Percentiles rank a stretch among this genome's conserved stretches.
Conservation (phyloP, 768 basidiomycete species). For the Suillus lakei region DNA sequence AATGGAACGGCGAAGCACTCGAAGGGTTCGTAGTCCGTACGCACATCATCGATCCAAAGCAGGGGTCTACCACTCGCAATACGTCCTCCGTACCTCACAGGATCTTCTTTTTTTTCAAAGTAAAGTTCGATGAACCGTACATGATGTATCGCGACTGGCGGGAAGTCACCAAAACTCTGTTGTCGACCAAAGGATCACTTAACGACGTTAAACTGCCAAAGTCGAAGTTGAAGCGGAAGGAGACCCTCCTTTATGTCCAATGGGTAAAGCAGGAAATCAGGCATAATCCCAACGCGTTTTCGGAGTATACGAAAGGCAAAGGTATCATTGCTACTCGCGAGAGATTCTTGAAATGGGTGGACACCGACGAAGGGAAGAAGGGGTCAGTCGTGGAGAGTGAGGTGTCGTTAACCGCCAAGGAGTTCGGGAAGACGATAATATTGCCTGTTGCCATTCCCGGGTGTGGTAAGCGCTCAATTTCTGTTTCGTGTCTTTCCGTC, state of each 20-base stretch:
- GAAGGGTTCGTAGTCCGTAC: slow-evolving; percentile 97
- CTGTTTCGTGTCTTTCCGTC: background rate
- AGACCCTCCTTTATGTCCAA: slow-evolving; percentile 77
- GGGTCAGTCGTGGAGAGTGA: slow-evolving; percentile 34
- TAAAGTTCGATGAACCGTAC: slow-evolving; percentile 99
- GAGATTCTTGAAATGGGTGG: slow-evolving; percentile 73
- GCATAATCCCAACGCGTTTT: slow-evolving; percentile 61
- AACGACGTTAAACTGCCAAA: slow-evolving; percentile 53
- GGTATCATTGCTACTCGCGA: slow-evolving; percentile 89
- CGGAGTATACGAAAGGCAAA: slow-evolving; percentile 65
- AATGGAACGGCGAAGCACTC: slow-evolving; percentile 83
- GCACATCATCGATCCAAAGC: slow-evolving; percentile 53
- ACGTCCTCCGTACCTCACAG: slow-evolving; percentile 71
- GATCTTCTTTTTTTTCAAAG: slow-evolving; percentile 97
- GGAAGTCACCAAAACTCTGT: slow-evolving; percentile 83
- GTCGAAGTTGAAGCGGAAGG: slow-evolving; percentile 72
- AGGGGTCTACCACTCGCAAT: slow-evolving; percentile 29
- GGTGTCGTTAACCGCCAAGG: slow-evolving; percentile 19
- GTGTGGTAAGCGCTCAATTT: slow-evolving; percentile 63
- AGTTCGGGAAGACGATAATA: slow-evolving; percentile 78
- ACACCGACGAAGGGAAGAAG: slow-evolving; percentile 50
- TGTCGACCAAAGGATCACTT: slow-evolving; percentile 44
- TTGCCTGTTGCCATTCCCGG: slow-evolving; percentile 92
- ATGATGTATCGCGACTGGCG: slow-evolving; percentile 99
- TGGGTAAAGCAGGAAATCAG: slow-evolving; percentile 86